A percentile compares a stretch with the other conserved stretches of the same genome.
Evolutionary conservation across 2,329 filamentous ascomycete genomes (phyloP).

Genomic region (Sclerotiophoma versabilis): DNA sequence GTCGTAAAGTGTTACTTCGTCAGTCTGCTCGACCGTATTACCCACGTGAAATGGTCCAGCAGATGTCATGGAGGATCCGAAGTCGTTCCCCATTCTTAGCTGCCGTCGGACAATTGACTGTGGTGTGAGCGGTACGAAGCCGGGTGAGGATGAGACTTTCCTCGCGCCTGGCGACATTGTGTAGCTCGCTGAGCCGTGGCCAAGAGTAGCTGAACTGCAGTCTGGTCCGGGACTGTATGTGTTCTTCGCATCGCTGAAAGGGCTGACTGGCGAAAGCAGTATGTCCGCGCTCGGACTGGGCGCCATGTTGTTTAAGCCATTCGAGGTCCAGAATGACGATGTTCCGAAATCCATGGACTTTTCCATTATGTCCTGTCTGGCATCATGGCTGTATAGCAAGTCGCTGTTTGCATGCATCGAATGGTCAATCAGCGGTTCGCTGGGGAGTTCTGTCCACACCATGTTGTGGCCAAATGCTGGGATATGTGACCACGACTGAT

Average conservation of each 20-base stretch:
- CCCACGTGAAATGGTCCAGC: not conserved
- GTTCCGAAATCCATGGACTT: constrained; percentile 11
- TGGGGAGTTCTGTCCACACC: not conserved
- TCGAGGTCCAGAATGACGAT: not conserved
- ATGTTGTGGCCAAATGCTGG: not conserved
- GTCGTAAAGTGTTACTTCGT: not conserved
- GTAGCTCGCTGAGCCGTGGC: constrained; percentile 9
- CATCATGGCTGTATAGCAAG: constrained; percentile 13
- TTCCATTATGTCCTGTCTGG: constrained; percentile 2
- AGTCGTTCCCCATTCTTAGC: not conserved
- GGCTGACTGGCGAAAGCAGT: constrained; percentile 32
- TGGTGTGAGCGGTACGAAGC: not conserved
- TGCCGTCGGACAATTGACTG: not conserved
- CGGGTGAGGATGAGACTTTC: not conserved
- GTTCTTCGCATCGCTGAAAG: constrained; percentile 23
- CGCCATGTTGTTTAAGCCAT: not conserved
- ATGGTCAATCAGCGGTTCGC: constrained; percentile 17
- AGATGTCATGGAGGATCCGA: not conserved
- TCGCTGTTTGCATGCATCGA: constrained; percentile 11
- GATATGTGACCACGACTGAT: not conserved
- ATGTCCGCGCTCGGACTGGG: constrained; percentile 21
- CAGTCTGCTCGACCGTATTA: not conserved
- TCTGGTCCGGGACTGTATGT: constrained; percentile 14
- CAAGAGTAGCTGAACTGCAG: constrained; percentile 7
- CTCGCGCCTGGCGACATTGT: not conserved